Base-by-base conservation (phyloP, 257 asterid species). In the Hygrophila difformis region DNA sequence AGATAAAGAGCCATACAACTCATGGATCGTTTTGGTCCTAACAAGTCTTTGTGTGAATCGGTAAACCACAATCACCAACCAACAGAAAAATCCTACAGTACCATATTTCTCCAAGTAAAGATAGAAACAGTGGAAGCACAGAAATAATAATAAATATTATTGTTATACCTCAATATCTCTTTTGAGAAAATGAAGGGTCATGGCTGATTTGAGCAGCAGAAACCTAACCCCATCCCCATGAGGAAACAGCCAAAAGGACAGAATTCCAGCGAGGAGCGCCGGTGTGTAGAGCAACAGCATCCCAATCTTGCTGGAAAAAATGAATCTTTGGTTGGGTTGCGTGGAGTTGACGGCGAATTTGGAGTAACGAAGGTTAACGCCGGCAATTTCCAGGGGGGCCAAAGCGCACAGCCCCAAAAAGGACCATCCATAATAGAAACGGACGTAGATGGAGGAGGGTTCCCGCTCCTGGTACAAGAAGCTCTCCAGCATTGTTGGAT, bases 321-420 rank as follows among this genome's bases (percentile, higher is more conserved):
- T 18, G 10, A 34, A 3, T 3, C 3, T 10, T 5, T 26, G n/a
- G n/a, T n/a, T n/a, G n/a, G n/a, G n/a, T 34, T 42, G 43, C 1
- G 13, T 16, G 21, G 71, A 47, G 22, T 48, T 55, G 3, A 16
- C 4, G 12, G 72, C 48, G 60, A 86, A 79, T 63, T 86, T 86
- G 41, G 96, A 79, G 56, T 86, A 86, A 38, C 71, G 75, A 53
- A 87, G 74, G 56, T 77, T 68, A 34, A 72, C 77, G 5, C 96
- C 96, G 18, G 20, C 44, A 12, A 54, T 40, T 63, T 85, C 95
- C 39, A 48, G 46, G 26, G 67, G 11, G 11, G 61, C 93, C 18
- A 60, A 58, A 36, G n/a, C n/a, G n/a, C 21, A 35, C 14, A 61
- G 47, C 10, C 72, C 24, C n/a, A n/a, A n/a, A n/a, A n/a, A n/a